phyloP scores from a whole-genome alignment of 164 flowering plant species.

The Chimonanthus salicifolius region DNA sequence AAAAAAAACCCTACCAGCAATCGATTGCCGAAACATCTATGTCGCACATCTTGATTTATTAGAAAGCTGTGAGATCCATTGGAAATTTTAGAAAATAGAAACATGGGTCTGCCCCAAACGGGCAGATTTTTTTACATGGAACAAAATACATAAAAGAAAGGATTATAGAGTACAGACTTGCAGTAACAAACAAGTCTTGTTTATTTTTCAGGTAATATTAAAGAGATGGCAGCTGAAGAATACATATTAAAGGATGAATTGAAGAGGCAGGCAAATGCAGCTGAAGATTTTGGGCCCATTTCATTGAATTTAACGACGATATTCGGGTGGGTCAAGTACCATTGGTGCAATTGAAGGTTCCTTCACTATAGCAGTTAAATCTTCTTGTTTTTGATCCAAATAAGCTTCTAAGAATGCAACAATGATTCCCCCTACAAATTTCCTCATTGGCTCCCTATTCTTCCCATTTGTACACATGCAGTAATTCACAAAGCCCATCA shows the following conservation, averaged over 20 bases:
- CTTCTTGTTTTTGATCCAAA: slow-evolving; percentile 30
- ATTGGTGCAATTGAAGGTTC: slow-evolving; percentile 31
- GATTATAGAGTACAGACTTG: no score
- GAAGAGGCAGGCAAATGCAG: neutral
- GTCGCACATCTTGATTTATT: no score
- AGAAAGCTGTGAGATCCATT: no score
- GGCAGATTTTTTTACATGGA: no score
- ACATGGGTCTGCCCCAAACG: no score
- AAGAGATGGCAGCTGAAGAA: no score
- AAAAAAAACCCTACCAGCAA: no score
- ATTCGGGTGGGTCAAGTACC: slow-evolving; percentile 12
- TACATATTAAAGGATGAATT: neutral
- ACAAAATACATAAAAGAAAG: no score
- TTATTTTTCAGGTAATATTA: no score
- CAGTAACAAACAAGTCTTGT: no score
- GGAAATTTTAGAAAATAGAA: no score
- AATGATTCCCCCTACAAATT: slow-evolving; percentile 38
- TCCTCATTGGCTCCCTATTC: slow-evolving; percentile 38
- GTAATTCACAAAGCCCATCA: neutral
- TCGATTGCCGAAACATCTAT: no score
- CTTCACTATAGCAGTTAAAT: slow-evolving; percentile 25
- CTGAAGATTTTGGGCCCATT: neutral
- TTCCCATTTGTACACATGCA: slow-evolving; percentile 29
- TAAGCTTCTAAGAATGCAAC: slow-evolving; percentile 39
- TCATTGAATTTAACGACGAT: neutral